These are phyloP conservation scores for Heimioporus retisporus DNA, from an alignment of 1,284 basidiomycete genomes.

Conservation along the genomic window DNA sequence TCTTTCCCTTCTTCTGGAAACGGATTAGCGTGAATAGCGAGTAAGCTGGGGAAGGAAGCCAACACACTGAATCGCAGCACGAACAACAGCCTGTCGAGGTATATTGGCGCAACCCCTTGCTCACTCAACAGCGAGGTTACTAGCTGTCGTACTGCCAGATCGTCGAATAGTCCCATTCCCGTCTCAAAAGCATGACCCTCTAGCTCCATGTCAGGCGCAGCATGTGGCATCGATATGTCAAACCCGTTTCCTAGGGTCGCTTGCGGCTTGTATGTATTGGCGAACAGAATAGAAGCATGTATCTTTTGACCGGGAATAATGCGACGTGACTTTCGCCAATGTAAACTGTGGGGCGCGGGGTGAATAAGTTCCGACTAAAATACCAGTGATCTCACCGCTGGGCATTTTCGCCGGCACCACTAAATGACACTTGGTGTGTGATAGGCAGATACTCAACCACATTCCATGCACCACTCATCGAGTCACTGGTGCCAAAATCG, in stretches of 20 bases:
- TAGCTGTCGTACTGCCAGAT: conserved; percentile 27
- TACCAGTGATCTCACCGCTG: conserved; percentile 20
- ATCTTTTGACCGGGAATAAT: no score
- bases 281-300: conserved; percentile 40
- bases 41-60: not conserved
- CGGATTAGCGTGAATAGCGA: not conserved
- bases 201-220: conserved; percentile 8
- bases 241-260: conserved; percentile 41
- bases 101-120: conserved; percentile 29
- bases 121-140: conserved; percentile 16
- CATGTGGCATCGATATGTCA: conserved; percentile 29
- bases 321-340: conserved; percentile 28
- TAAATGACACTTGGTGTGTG: conserved; percentile 33
- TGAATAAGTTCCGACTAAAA: conserved; percentile 5
- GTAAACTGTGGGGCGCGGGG: conserved; percentile 19
- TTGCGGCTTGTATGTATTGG: conserved; percentile 32
- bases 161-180: conserved; percentile 31
- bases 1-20: conserved; percentile 36
- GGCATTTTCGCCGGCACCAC: conserved; percentile 16
- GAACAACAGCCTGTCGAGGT: conserved; percentile 29
- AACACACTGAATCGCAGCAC: no score
- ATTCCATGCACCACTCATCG: conserved; percentile 33
- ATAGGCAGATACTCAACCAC: conserved; percentile 36
- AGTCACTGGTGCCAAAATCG: conserved; percentile 19
- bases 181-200: conserved; percentile 32